Evolutionary conservation across 1,284 basidiomycete genomes (phyloP).

Genomic region (Apiotrichum laibachii): DNA sequence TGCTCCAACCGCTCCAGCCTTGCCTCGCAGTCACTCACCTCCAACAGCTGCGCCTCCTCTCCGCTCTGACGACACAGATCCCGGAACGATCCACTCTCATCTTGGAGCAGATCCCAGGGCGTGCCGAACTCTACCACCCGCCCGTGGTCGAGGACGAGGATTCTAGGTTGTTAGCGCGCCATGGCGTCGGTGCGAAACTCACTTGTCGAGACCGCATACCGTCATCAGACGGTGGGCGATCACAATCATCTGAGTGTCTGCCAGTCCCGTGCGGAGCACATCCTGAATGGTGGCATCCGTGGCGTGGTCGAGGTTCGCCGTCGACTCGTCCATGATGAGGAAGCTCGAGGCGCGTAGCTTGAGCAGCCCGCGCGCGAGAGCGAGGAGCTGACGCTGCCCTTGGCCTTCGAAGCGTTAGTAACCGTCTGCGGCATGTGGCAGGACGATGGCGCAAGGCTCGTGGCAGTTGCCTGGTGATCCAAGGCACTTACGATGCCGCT

Average conservation of each 20-base stretch:
- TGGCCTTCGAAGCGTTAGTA: slow-evolving; percentile 47
- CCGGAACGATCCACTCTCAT: slow-evolving; percentile 47
- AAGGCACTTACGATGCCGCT: too few species aligned
- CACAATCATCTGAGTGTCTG: slow-evolving; percentile 50
- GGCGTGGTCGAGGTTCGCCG: slow-evolving; percentile 53
- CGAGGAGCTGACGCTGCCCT: slow-evolving; percentile 58
- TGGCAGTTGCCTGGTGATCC: too few species aligned
- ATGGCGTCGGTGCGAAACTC: slow-evolving; percentile 14
- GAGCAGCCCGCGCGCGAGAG: slow-evolving; percentile 57
- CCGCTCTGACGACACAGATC: slow-evolving; percentile 52
- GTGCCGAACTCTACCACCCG: slow-evolving; percentile 55
- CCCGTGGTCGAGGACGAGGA: slow-evolving; percentile 56
- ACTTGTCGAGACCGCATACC: slow-evolving; percentile 53
- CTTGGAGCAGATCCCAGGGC: slow-evolving; percentile 52
- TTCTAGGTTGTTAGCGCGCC: slow-evolving; percentile 32
- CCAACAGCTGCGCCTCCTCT: slow-evolving; percentile 46
- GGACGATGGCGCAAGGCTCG: too few species aligned
- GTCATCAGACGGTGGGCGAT: slow-evolving; percentile 56
- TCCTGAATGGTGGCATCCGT: slow-evolving; percentile 54
- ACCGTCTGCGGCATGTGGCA: too few species aligned
- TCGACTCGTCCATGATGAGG: slow-evolving; percentile 58
- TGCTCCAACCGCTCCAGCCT: background rate
- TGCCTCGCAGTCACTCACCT: slow-evolving; percentile 29
- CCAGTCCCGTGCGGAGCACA: slow-evolving; percentile 51
- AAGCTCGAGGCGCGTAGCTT: slow-evolving; percentile 54